Conservation (phyloP, 306 rosid species). For the Cajanus cajan region DNA sequence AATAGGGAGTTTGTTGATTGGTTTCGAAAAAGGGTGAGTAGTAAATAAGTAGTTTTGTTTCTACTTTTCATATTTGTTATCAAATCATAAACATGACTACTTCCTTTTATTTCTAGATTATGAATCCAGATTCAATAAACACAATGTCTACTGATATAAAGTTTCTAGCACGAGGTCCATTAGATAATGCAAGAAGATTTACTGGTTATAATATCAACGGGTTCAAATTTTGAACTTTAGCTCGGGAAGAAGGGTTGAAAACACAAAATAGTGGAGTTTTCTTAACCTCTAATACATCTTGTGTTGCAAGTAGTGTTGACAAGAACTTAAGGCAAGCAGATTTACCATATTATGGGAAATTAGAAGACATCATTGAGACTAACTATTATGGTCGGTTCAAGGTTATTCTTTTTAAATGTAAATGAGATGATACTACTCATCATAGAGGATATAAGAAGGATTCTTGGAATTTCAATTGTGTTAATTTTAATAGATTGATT, state of each 20-base stretch:
- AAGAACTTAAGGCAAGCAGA: neutral
- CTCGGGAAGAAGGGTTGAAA: neutral
- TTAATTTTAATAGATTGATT: no score
- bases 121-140: neutral
- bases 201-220: neutral
- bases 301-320: neutral
- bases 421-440: no score
- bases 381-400: neutral
- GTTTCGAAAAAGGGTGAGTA: no score
- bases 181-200: neutral
- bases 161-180: neutral
- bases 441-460: no score
- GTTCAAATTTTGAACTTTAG: neutral
- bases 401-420: neutral
- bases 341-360: neutral
- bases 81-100: no score
- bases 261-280: neutral
- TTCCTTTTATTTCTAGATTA: no score
- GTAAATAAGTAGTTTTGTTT: no score
- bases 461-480: no score
- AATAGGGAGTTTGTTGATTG: no score
- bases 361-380: conserved; percentile 4
- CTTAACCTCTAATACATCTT: neutral
- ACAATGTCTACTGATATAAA: neutral
- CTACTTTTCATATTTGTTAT: no score